Base-by-base conservation (phyloP, 176 grass and related monocot genomes). In the Oryza meridionalis region DNA sequence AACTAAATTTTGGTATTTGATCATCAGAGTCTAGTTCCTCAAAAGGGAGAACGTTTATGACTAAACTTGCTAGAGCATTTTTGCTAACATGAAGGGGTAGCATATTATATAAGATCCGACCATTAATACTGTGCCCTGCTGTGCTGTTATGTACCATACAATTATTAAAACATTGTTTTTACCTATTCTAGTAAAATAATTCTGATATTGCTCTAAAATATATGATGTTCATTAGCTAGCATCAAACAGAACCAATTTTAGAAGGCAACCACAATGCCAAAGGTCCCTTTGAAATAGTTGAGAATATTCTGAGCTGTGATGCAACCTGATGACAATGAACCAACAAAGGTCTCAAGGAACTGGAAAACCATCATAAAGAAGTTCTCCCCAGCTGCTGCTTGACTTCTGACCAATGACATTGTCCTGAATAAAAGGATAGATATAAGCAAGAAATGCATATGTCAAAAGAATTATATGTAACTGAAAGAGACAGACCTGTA, bases 261-360 rank as follows among this genome's bases (percentile, higher is more conserved):
- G 19, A 58, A 51, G 15, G 49, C 49, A 51, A 51, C 4, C 49
- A 58, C 53, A 58, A 51, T 51, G 49, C n/a, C 53, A 58, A 58
- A 58, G 17, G 53, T 58, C 53, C 6, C 7, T 8, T 58, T 21
- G 53, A 58, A 21, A 21, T n/a, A 58, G 6, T 51, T 58, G 51
- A 62, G 32, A 42, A 42, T 67, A 86, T 86, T 55, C 82, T 73
- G 35, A 67, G 71, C 63, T 80, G 62, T 70, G 46, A 85, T 77
- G 51, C 42, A 73, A 98, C 96, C 96, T 94, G 96, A 82, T 88
- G 96, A 98, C 93, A 98, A 77, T 75, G 96, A 98, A 33, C 96
- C 96, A 86, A 95, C 93, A 92, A 98, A 98, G 77, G 88, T 98
- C 87, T 98, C 96, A 80, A 98, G 96, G 86, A 98, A 98, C 65